Base-by-base conservation (phyloP, 2,329 filamentous ascomycete species). In the Berkeleyomyces rouxiae region DNA sequence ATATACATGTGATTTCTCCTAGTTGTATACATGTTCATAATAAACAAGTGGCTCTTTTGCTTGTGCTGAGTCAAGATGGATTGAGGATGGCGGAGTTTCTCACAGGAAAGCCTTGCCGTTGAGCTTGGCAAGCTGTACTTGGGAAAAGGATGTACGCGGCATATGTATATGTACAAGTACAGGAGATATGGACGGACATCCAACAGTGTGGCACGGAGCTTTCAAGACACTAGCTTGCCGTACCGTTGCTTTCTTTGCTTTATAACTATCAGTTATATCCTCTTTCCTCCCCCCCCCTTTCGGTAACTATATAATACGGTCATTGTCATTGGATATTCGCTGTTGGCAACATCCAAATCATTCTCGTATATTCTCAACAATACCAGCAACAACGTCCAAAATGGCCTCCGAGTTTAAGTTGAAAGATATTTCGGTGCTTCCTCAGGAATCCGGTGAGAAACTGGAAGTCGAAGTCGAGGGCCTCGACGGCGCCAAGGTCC, bases 391-490 rank as follows among this genome's bases (percentile, higher is more conserved):
- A 39, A 44, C 37, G 13, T 59, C 58, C 59, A 64, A 40, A 46
- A 67, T 67, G 63, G 62, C 72, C 43, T 74, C 79, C 62, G 79
- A 84, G 69, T 86, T 80, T 72, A 85, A 82, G 71, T 82, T 96
- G 70, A 95, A 93, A 73, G 87, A 81, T 70, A 75, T 96, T 65
- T 79, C 81, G 57, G 86, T 85, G 68, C 78, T 96, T 63, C 83
- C 86, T 39, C 16, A 23, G n/a, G 49, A 61, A 4, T 16, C 60
- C 5, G 85, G 89, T 23, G 85, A 93, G 68, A 97, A 96, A 78
- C 80, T 86, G 66, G 91, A 97, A 73, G 87, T 83, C 11, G 90
- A 96, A 69, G 86, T 99, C 3, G 92, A 97, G 69, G 93, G 92
- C 23, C 79, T 99, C 51, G 85, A 92, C 63, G 84, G 82, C 44